Conservation (phyloP, 768 basidiomycete species). For the Hygrocybe punicea region DNA sequence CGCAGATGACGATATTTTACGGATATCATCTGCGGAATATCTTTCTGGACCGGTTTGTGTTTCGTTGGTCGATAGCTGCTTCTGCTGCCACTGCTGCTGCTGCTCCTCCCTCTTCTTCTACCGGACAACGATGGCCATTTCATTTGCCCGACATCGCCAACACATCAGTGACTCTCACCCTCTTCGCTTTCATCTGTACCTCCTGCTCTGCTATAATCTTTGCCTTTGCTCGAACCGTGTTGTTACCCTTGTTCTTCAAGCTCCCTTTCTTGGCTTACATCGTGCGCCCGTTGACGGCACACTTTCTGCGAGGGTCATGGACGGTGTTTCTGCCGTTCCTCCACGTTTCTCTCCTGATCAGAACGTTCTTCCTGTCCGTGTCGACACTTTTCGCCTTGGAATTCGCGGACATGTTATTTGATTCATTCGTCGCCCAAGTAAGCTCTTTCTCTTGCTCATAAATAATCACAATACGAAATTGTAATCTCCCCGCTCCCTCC, state of each 20-base stretch:
- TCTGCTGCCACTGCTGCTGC: neutral
- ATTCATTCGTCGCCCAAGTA: conserved; percentile 57
- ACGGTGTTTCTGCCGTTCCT: conserved; percentile 48
- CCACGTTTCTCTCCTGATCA: conserved; percentile 44
- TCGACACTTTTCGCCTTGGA: conserved; percentile 63
- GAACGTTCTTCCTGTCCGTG: conserved; percentile 50
- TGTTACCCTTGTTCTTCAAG: conserved; percentile 52
- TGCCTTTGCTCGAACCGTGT: conserved; percentile 41
- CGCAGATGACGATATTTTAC: conserved; percentile 48
- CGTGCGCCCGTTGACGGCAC: conserved; percentile 59
- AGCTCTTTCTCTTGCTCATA: conserved; percentile 11
- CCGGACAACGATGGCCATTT: conserved; percentile 8
- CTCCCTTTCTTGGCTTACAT: conserved; percentile 50
- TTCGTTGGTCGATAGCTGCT: conserved; percentile 19
- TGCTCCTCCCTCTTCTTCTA: too few species aligned
- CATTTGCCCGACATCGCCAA: conserved; percentile 21
- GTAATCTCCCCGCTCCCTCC: too few species aligned
- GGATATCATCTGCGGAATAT: conserved; percentile 54
- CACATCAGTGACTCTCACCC: conserved; percentile 27
- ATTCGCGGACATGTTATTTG: conserved; percentile 56
- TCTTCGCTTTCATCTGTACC: conserved; percentile 42
- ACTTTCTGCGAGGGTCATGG: conserved; percentile 59
- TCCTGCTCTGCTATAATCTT: conserved; percentile 44
- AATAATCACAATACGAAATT: neutral
- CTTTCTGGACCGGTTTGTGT: conserved; percentile 60